Base-by-base conservation (phyloP, 176 grass and related monocot genomes). In the Avena eriantha region DNA sequence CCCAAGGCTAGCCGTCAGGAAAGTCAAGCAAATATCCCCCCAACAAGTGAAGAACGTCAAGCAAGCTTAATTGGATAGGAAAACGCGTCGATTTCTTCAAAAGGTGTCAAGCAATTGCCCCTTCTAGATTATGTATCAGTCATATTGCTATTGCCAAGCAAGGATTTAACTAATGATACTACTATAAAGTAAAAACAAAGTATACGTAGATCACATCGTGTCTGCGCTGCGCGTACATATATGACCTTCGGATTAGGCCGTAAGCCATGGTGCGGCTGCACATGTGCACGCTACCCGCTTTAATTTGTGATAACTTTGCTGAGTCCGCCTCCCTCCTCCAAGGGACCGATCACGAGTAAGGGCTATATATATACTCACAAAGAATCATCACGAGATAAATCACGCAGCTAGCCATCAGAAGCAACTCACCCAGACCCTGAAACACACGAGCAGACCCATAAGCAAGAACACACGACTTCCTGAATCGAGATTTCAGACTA, bases 191-290 rank as follows among this genome's bases (percentile, higher is more conserved):
- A 3, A 58, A 7, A 21, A n/a, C 29, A 29, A 29, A 29, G 29
- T 29, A 56, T 22, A 31, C 34, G 24, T 56, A 4, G 18, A n/a
- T 19, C 18, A 58, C n/a, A 58, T 29, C 19, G 18, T 58, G 1
- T 58, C 55, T 58, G 19, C 55, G 18, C 55, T 58, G 19, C 55
- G 18, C 19, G 55, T 58, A n/a, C 13, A 53, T 53, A 53, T 49
- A 2, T 63, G n/a, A 35, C 68, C 22, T 16, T 47, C 45, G 33
- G 80, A 88, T 24, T 88, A 13, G 14, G 10, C 86, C 60, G 12
- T 49, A 88, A 88, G 80, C 35, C 48, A 69, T 83, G 86, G 19
- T 26, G 80, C 58, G 35, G 79, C 79, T 41, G 67, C 43, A 19
- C 54, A 55, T 66, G 16, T 65, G 69, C 57, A 77, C 79, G 79